phyloP scores from a whole-genome alignment of 176 grass and related monocot species.

The Ensete glaucum region DNA sequence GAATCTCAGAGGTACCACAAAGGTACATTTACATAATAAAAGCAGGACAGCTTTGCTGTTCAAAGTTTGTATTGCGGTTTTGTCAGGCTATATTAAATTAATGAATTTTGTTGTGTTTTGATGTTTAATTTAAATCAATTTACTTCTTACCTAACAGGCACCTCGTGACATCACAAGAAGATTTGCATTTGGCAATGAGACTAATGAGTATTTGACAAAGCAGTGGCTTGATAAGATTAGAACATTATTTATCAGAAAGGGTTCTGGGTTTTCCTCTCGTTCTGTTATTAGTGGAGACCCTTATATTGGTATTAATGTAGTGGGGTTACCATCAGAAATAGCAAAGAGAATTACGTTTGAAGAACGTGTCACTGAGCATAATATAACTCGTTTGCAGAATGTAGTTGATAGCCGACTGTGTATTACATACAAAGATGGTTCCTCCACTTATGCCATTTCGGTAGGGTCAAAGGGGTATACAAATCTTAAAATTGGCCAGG shows the following conservation, averaged over 20 bases:
- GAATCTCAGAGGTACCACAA: constrained; percentile 72
- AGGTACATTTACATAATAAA: constrained; percentile 31
- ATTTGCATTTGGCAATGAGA: constrained; percentile 45
- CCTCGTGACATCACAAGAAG: constrained; percentile 63
- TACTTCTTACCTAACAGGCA: constrained; percentile 33
- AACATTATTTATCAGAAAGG: constrained; percentile 85
- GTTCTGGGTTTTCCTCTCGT: constrained; percentile 84
- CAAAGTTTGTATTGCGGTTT: neutral
- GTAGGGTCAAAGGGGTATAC: constrained; percentile 79
- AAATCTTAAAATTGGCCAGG: constrained; percentile 70
- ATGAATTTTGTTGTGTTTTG: constrained; percentile 8
- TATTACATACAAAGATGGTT: constrained; percentile 79
- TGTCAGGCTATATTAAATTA: constrained; percentile 10
- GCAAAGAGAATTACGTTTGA: constrained; percentile 85
- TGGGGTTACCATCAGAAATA: constrained; percentile 85
- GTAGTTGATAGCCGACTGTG: constrained; percentile 69
- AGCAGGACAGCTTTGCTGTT: neutral
- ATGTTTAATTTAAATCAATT: constrained; percentile 8
- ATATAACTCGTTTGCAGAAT: constrained; percentile 60
- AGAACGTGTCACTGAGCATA: constrained; percentile 66
- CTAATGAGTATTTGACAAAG: constrained; percentile 54
- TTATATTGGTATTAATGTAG: constrained; percentile 66
- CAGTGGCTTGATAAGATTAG: constrained; percentile 93
- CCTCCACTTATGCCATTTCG: constrained; percentile 67
- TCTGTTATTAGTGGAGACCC: constrained; percentile 88